Evolutionary conservation across 345 rosid genomes (phyloP).

Genomic region (Kernera saxatilis): DNA sequence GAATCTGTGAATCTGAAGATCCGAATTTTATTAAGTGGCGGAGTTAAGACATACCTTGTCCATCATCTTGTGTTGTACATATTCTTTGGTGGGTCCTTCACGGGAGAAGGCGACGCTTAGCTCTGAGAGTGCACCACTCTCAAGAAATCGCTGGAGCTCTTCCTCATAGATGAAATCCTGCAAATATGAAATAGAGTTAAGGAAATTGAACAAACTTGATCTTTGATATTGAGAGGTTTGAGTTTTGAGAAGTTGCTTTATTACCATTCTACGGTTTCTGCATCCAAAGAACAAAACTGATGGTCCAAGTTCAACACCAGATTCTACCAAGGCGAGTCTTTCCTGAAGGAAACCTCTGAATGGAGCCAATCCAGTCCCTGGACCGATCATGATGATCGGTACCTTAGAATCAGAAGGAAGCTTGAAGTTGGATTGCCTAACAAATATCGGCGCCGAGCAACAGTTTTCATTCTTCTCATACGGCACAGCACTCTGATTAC

Average conservation of each 20-base stretch:
- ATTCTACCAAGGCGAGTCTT: constrained; percentile 66
- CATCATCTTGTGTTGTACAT: constrained; percentile 95
- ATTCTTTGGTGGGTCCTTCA: constrained; percentile 90
- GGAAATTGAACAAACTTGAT: neutral
- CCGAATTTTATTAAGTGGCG: neutral
- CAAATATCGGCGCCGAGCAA: constrained; percentile 81
- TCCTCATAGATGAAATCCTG: constrained; percentile 93
- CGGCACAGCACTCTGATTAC: constrained; percentile 57
- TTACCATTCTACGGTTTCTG: constrained; percentile 80
- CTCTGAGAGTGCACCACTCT: constrained; percentile 75
- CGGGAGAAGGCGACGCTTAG: constrained; percentile 84
- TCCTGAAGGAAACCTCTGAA: constrained; percentile 99
- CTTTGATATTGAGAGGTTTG: neutral
- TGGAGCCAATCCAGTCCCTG: constrained; percentile 98
- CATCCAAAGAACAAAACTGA: constrained; percentile 87
- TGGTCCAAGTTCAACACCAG: constrained; percentile 75
- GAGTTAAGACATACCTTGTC: constrained; percentile 45
- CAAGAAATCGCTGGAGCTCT: constrained; percentile 61
- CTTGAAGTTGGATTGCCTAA: constrained; percentile 88
- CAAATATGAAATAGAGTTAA: neutral
- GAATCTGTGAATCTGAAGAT: neutral
- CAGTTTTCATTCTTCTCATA: constrained; percentile 59
- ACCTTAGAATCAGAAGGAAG: constrained; percentile 72
- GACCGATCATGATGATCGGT: constrained; percentile 93
- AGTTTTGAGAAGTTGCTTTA: constrained; percentile 2